Percentiles rank a stretch among this genome's conserved stretches.
Evolutionary conservation across 2,329 filamentous ascomycete species (phyloP).

Genomic region (Verticillium alfalfae): DNA sequence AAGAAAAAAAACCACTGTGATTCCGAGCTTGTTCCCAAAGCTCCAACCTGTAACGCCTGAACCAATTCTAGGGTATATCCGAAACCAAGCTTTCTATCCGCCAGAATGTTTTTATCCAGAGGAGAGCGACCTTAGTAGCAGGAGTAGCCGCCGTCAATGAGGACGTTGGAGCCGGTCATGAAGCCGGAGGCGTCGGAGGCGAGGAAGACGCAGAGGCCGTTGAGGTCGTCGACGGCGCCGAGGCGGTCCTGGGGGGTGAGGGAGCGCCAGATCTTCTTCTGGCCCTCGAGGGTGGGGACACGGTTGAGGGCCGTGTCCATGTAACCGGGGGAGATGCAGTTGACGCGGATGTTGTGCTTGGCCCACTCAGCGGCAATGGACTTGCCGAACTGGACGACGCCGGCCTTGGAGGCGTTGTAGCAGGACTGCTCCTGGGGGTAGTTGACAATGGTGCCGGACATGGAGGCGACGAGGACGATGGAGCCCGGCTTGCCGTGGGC

Average conservation of each 20-base stretch:
- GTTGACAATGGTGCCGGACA: conserved; percentile 82
- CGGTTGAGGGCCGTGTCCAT: conserved; percentile 82
- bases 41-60: neutral
- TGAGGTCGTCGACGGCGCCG: conserved; percentile 69
- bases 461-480: conserved; percentile 72
- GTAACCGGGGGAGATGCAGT: conserved; percentile 80
- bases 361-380: conserved; percentile 82
- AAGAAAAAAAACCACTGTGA: neutral
- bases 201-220: conserved; percentile 71
- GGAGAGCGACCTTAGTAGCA: conserved; percentile 39
- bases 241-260: conserved; percentile 70
- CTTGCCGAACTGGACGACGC: conserved; percentile 72
- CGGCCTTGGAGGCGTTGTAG: conserved; percentile 82
- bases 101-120: neutral
- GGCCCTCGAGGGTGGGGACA: conserved; percentile 69
- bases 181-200: conserved; percentile 67
- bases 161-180: conserved; percentile 72
- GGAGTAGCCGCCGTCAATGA: conserved; percentile 67
- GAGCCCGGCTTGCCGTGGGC: conserved; percentile 63
- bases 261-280: conserved; percentile 77
- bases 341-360: conserved; percentile 73
- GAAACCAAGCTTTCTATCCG: neutral
- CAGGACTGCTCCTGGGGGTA: conserved; percentile 78
- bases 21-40: neutral
- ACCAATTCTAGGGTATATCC: neutral